Conservation (phyloP, 331 rosid species). For the Rhamnella rubrinervis region DNA sequence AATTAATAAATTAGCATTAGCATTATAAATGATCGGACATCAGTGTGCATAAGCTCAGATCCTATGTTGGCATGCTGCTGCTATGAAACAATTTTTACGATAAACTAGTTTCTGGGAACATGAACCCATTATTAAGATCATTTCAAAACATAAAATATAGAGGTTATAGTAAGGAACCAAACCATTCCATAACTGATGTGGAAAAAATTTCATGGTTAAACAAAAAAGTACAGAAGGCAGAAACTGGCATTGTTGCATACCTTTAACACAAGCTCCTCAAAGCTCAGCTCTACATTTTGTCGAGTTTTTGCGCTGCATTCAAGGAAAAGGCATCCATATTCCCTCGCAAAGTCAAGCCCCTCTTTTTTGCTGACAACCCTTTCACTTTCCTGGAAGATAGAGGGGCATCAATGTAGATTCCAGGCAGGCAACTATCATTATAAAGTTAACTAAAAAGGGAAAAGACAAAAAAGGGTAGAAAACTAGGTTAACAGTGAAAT, state of each 20-base stretch:
- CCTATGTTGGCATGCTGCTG: background rate
- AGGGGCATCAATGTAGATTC: too few relatives aligned
- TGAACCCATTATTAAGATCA: too few relatives aligned
- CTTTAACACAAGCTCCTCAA: constrained; percentile 87
- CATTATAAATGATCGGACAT: background rate
- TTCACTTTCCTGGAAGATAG: constrained; percentile 64
- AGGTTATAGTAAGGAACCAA: too few relatives aligned
- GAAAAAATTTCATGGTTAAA: background rate
- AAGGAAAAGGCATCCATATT: constrained; percentile 73
- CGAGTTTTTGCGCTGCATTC: constrained; percentile 93
- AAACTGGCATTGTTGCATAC: constrained; percentile 27
- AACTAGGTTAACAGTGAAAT: too few relatives aligned
- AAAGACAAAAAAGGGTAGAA: too few relatives aligned
- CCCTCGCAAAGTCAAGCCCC: constrained; percentile 77
- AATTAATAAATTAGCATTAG: too few relatives aligned
- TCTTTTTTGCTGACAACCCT: constrained; percentile 79
- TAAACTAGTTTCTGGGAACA: background rate
- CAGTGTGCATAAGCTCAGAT: background rate
- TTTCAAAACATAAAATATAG: background rate
- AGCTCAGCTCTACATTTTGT: constrained; percentile 75
- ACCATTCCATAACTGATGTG: background rate
- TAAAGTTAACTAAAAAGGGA: too few relatives aligned
- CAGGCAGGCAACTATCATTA: too few relatives aligned
- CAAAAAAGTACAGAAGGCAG: background rate
- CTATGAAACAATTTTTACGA: background rate